Evolutionary conservation across 495 filamentous ascomycete species (phyloP).

Genomic region (Penicillium steckii): DNA sequence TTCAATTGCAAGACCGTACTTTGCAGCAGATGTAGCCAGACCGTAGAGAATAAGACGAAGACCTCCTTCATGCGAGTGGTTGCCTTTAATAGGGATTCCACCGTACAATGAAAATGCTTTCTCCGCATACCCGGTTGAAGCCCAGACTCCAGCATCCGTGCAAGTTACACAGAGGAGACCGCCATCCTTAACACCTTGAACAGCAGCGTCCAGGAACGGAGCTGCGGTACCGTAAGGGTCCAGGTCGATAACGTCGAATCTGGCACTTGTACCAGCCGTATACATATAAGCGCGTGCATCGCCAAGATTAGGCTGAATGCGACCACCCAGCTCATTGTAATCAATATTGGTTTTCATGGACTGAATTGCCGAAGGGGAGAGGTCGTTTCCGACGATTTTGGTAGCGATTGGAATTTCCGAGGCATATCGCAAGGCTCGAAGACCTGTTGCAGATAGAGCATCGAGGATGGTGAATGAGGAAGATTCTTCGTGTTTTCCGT

Average conservation of each 20-base stretch:
- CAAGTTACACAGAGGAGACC: conserved; percentile 94
- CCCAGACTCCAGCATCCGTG: conserved; percentile 92
- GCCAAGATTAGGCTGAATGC: conserved; percentile 68
- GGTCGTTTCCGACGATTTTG: conserved; percentile 83
- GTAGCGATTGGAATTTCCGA: conserved; percentile 84
- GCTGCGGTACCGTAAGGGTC: conserved; percentile 94
- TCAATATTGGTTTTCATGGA: conserved; percentile 80
- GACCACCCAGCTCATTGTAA: conserved; percentile 71
- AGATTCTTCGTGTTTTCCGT: conserved; percentile 8
- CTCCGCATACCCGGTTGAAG: conserved; percentile 87
- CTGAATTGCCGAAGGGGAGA: conserved; percentile 71
- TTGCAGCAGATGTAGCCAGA: conserved; percentile 73
- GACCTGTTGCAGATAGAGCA: conserved; percentile 89
- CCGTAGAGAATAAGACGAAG: conserved; percentile 80
- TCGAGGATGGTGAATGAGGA: conserved; percentile 78
- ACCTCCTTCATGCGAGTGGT: conserved; percentile 84
- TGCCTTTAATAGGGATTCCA: conserved; percentile 78
- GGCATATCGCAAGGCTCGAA: conserved; percentile 89
- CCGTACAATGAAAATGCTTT: conserved; percentile 92
- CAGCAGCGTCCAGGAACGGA: conserved; percentile 85
- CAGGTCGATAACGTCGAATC: conserved; percentile 91
- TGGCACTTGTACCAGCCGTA: conserved; percentile 36
- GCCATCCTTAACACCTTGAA: conserved; percentile 79
- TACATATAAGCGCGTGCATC: conserved; percentile 95
- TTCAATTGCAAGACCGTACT: conserved; percentile 88